Evolutionary conservation across 352 stramenopile genomes (phyloP).

Genomic region (Globisporangium barbulae): DNA sequence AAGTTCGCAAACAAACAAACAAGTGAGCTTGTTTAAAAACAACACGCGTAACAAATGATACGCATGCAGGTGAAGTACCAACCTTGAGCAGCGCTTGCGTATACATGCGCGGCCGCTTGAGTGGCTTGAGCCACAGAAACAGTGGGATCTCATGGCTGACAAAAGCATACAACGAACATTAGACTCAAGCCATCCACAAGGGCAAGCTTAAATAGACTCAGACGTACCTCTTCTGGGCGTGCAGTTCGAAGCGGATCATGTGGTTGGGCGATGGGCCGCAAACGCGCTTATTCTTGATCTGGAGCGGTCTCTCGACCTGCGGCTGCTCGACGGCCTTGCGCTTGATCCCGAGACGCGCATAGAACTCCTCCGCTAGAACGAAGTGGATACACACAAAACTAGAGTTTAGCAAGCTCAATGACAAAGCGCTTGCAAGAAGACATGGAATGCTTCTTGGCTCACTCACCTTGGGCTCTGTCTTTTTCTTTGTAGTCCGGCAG

Average conservation of each 20-base stretch:
- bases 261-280: conserved; percentile 28
- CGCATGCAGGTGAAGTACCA: neutral
- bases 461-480: conserved; percentile 37
- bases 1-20: neutral
- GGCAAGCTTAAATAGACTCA: neutral
- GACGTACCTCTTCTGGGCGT: conserved; percentile 34
- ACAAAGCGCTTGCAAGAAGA: neutral
- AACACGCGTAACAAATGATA: neutral
- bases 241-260: conserved; percentile 45
- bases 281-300: conserved; percentile 19
- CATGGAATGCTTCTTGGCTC: no score
- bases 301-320: conserved; percentile 12
- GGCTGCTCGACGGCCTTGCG: conserved; percentile 32
- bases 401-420: neutral
- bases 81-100: conserved; percentile 50
- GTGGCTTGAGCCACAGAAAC: conserved; percentile 30
- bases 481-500: conserved; percentile 37
- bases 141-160: conserved; percentile 35
- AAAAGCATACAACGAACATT: neutral
- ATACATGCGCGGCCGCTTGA: conserved; percentile 33
- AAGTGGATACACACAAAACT: neutral
- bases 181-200: neutral
- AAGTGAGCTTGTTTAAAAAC: neutral
- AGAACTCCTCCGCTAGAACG: conserved; percentile 33
- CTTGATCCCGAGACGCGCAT: conserved; percentile 49